Percentiles rank a stretch among this genome's conserved stretches.
Evolutionary conservation across 345 rosid species (phyloP).

Genomic region (Draba incana): DNA sequence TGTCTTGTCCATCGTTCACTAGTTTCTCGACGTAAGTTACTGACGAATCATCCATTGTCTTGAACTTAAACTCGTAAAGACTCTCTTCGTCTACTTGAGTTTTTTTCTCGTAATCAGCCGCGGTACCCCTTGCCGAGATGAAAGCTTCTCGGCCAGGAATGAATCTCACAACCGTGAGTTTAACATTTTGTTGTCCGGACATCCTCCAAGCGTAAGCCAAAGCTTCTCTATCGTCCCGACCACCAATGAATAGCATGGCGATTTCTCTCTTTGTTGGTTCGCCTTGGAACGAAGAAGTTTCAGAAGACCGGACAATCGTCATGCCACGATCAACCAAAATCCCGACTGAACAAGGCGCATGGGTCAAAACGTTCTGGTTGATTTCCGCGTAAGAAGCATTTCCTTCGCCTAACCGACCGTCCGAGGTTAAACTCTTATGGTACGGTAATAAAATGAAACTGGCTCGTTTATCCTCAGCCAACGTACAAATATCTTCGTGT

Average conservation of each 20-base stretch:
- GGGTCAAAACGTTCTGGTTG: conserved; percentile 51
- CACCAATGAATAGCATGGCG: conserved; percentile 59
- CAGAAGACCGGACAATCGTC: conserved; percentile 27
- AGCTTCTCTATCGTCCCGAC: conserved; percentile 74
- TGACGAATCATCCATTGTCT: conserved; percentile 35
- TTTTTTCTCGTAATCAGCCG: conserved; percentile 29
- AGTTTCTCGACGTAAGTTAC: conserved; percentile 46
- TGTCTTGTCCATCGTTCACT: conserved; percentile 51
- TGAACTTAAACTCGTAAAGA: conserved; percentile 53
- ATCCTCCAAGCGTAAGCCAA: conserved; percentile 66
- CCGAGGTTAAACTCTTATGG: conserved; percentile 41
- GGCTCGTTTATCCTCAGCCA: conserved; percentile 64
- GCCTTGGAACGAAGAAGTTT: conserved; percentile 7
- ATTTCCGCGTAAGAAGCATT: conserved; percentile 42
- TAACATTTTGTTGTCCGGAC: conserved; percentile 40
- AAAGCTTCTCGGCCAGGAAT: conserved; percentile 34
- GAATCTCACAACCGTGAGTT: conserved; percentile 55
- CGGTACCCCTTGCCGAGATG: background rate
- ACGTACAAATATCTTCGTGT: conserved; percentile 62
- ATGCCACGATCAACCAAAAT: conserved; percentile 61
- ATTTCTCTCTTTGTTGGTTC: conserved; percentile 21
- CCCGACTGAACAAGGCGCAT: conserved; percentile 64
- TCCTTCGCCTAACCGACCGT: conserved; percentile 48
- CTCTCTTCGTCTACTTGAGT: conserved; percentile 44
- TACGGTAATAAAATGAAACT: conserved; percentile 63